phyloP scores from a whole-genome alignment of 1,139 yeast species.

The Sugiyamaella xylanicola region DNA sequence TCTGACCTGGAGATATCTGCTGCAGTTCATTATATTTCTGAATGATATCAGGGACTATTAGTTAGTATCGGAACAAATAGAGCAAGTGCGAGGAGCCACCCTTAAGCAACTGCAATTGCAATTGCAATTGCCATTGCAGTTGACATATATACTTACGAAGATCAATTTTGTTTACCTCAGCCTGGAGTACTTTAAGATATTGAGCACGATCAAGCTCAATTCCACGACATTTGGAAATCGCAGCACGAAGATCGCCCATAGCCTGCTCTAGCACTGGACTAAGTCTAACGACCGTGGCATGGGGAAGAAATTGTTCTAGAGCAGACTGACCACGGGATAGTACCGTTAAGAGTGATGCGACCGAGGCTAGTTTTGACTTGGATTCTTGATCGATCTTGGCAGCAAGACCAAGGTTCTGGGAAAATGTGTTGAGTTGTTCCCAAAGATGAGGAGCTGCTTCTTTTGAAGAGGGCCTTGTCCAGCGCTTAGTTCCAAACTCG shows the following conservation, averaged over 20 bases:
- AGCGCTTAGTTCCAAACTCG: conserved; percentile 52
- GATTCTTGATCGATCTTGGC: conserved; percentile 61
- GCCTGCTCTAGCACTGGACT: conserved; percentile 47
- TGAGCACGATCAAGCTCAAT: conserved; percentile 32
- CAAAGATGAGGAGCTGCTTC: conserved; percentile 40
- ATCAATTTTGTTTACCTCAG: conserved; percentile 37
- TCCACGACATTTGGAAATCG: conserved; percentile 39
- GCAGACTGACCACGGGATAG: conserved; percentile 47
- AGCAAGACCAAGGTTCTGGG: conserved; percentile 60
- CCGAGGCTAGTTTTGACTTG: conserved; percentile 47
- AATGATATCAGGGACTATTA: conserved; percentile 31
- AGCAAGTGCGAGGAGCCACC: too few species aligned
- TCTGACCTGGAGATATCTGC: conserved; percentile 31
- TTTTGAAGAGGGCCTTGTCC: conserved; percentile 45
- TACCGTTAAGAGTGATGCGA: conserved; percentile 50
- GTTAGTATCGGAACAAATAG: too few species aligned
- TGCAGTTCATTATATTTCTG: conserved; percentile 29
- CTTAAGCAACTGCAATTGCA: background rate
- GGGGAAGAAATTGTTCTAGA: conserved; percentile 55
- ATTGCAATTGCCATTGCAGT: background rate
- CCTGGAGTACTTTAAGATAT: conserved; percentile 35
- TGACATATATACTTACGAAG: conserved; percentile 26
- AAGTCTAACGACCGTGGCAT: conserved; percentile 48
- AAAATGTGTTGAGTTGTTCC: conserved; percentile 49
- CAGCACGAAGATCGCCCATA: conserved; percentile 50